phyloP scores from a whole-genome alignment of 2,329 filamentous ascomycete species.

The Colletotrichum echinochloae region DNA sequence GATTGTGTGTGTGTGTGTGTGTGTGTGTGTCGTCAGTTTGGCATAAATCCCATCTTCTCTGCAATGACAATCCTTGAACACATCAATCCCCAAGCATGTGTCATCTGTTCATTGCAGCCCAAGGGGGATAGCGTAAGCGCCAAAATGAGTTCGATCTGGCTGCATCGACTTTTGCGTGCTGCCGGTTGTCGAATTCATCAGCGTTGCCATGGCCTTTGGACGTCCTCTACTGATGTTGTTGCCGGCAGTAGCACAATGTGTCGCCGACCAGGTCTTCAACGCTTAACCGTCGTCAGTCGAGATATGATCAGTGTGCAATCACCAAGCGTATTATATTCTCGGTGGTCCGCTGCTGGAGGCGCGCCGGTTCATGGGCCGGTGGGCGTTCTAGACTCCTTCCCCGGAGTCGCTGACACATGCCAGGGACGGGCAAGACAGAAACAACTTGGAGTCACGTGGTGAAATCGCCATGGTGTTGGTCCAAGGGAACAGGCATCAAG shows the following conservation, averaged over 20 bases:
- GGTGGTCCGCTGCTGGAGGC: slow-evolving; percentile 2
- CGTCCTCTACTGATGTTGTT: neutral
- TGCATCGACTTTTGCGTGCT: neutral
- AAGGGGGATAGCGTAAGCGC: neutral
- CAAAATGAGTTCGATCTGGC: neutral
- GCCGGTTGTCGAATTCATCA: neutral
- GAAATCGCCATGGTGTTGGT: neutral
- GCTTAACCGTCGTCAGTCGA: neutral
- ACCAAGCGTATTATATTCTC: neutral
- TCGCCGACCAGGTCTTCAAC: too few species aligned
- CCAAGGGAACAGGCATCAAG: neutral
- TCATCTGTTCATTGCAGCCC: neutral
- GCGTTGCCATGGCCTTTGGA: neutral
- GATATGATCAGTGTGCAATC: neutral
- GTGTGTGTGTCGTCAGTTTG: slow-evolving; percentile 23
- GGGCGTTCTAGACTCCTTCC: slow-evolving; percentile 12
- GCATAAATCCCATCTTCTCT: slow-evolving; percentile 10
- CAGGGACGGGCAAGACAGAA: neutral
- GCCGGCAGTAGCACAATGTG: neutral
- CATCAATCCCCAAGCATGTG: neutral
- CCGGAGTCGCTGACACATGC: slow-evolving; percentile 2
- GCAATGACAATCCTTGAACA: slow-evolving; percentile 6
- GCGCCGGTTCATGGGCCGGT: neutral
- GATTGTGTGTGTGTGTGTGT: neutral
- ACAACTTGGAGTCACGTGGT: slow-evolving; percentile 6